phyloP scores from a whole-genome alignment of 1,139 yeast species.

The Geotrichum histeridarum region DNA sequence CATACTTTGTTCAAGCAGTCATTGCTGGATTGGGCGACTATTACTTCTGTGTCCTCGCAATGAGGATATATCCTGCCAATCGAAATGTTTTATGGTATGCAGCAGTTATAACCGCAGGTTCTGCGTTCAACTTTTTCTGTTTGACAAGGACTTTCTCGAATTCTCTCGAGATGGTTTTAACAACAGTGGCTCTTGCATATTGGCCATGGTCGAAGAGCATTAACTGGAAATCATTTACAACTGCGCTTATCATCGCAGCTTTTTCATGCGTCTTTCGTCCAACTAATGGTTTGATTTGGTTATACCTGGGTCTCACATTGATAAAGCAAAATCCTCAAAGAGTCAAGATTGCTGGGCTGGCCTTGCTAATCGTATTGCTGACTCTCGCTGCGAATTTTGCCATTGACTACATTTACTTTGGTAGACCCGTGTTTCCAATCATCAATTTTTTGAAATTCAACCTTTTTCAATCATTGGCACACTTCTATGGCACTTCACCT shows the following conservation, averaged over 20 bases:
- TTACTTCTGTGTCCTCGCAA: conserved; percentile 49
- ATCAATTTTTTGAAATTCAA: conserved; percentile 72
- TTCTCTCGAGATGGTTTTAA: conserved; percentile 68
- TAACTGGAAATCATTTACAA: conserved; percentile 20
- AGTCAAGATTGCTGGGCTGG: conserved; percentile 26
- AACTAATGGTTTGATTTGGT: conserved; percentile 75
- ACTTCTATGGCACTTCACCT: conserved; percentile 80
- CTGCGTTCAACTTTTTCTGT: conserved; percentile 80
- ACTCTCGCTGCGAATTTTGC: conserved; percentile 39
- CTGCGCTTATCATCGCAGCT: conserved; percentile 29
- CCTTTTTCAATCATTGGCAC: conserved; percentile 62
- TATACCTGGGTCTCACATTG: conserved; percentile 47
- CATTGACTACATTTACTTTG: conserved; percentile 62
- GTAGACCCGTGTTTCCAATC: conserved; percentile 50
- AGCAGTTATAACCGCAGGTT: conserved; percentile 52
- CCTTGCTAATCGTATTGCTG: conserved; percentile 28
- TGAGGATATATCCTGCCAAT: conserved; percentile 24
- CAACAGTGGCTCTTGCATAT: conserved; percentile 60
- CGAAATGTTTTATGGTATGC: conserved; percentile 44
- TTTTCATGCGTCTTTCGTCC: conserved; percentile 59
- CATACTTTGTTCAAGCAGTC: conserved; percentile 64
- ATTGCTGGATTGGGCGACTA: conserved; percentile 72
- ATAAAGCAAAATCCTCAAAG: conserved; percentile 23
- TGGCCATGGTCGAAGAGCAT: conserved; percentile 59
- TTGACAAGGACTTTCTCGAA: conserved; percentile 83